Base-by-base conservation (phyloP, 305 asterid genomes). In the Fraxinus greggii region DNA sequence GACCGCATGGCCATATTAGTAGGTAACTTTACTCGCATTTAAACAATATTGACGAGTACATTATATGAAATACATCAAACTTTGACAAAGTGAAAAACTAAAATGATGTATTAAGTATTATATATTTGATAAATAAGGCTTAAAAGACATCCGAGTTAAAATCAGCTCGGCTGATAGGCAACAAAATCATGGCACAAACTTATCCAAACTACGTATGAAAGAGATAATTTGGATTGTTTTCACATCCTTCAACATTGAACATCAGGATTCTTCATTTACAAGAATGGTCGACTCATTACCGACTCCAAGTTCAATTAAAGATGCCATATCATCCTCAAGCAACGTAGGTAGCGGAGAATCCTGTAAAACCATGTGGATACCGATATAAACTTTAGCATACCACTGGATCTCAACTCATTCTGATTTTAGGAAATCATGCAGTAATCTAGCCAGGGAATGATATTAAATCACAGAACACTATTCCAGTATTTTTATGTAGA, bases 301-400 rank as follows among this genome's bases (percentile, higher is more conserved):
- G 75, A 93, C 88, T 35, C 97, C 98, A 80, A 92, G 86, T 82
- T 96, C 98, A 31, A 90, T 69, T 78, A 92, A 94, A 77, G 97
- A 90, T 38, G 92, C 91, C 97, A 90, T 91, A 79, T 94, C 97
- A 87, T 92, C 95, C 76, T 89, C 95, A 35, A 96, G 98, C 89
- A 90, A 80, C 38, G 88, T 81, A 36, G 99, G 97, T 12, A 93
- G 81, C 0, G 97, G 98, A 10, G 93, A 87, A 38, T 97, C 97
- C 99, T 97, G 89, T 19, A 78, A 85, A 83, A 33, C 77, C 81
- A 82, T 77, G 73, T 70, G 67, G 8, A 75, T 32, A 12, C 21
- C n/a, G 40, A 38, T 48, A 76, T 73, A 59, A 31, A 76, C 29
- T 17, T 31, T 69, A 31, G 21, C 40, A 29, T 13, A 29, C 40